Evolutionary conservation across 176 grass and related monocot species (phyloP), one percentile per base, ranked within the genome.

Genomic region (Carex kokanica): DNA sequence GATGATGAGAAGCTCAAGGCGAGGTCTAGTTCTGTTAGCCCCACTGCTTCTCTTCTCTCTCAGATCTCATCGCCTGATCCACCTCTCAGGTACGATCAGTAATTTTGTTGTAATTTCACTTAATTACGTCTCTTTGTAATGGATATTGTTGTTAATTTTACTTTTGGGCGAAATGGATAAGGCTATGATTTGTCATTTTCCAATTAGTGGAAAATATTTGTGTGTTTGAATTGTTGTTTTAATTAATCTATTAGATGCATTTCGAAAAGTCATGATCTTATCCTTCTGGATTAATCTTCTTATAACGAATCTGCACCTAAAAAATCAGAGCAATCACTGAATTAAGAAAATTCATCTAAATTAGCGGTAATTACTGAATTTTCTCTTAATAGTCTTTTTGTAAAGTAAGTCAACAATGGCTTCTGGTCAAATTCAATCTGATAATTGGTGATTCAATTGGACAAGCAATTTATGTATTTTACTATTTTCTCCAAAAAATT

Each of bases 1-100:
- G 81, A 75, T 0, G 81, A 82, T 12, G 88, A 75, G 9, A 74
- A 90, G 51, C 49, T 69, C 21, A 53, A 55, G 32, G 8, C 40
- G 1, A 79, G 25, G 59, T 57, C 64, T 4, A 47, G 25, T 65
- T 79, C 18, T 43, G 0, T 82, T 14, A 43, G 85, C 25, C 10
- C 78, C 21, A 80, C 71, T 10, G 88, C 81, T 0, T 81, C 72
- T 51, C 84, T 43, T 5, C 53, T 83, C 80, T 84, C 82, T 32
- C 29, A 43, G 21, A 10, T 52, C 6, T 34, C 59, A 11, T 41
- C 71, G 2, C 51, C 2, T 45, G 8, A 13, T 36, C 27, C 15
- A 64, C 8, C 23, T 27, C 84, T 68, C 6, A 17, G 66, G 83
- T 73, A 60, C 16, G 41, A 82, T 83, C 5, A 1, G 16, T 23